Conservation (phyloP, 1,284 basidiomycete species). For the Pseudozyma pruni region DNA sequence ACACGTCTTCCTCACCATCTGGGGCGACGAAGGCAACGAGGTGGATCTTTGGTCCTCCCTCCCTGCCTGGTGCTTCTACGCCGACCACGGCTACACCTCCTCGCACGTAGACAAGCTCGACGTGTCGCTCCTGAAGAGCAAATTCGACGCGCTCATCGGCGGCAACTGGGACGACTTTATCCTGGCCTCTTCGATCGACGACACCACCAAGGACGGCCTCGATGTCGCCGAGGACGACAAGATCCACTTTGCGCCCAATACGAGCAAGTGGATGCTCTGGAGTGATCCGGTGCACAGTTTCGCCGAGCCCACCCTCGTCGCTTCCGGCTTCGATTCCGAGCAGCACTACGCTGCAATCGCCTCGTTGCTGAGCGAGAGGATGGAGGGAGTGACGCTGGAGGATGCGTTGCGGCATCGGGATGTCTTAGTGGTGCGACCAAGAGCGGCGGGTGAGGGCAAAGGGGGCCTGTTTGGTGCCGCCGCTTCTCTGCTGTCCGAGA, state of each 20-base stretch:
- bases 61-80: constrained; percentile 63
- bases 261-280: constrained; percentile 69
- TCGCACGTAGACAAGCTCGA: constrained; percentile 31
- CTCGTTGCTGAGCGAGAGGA: constrained; percentile 11
- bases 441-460: not conserved
- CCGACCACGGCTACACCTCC: constrained; percentile 62
- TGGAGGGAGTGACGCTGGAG: constrained; percentile 35
- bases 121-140: constrained; percentile 43
- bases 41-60: constrained; percentile 53
- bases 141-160: constrained; percentile 64
- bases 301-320: constrained; percentile 50
- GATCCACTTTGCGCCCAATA: constrained; percentile 67
- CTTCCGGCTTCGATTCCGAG: constrained; percentile 49
- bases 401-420: constrained; percentile 8
- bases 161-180: constrained; percentile 68
- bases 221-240: constrained; percentile 46
- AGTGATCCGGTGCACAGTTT: constrained; percentile 56
- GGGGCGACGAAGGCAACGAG: constrained; percentile 70
- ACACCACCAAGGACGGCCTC: constrained; percentile 30
- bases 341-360: constrained; percentile 36
- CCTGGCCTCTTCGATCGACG: constrained; percentile 66
- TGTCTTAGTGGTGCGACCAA: constrained; percentile 7
- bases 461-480: constrained; percentile 21
- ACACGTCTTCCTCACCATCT: constrained; percentile 68
- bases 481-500: constrained; percentile 8